Evolutionary conservation across 495 filamentous ascomycete genomes (phyloP).

Genomic region (Aspergillus homomorphus): DNA sequence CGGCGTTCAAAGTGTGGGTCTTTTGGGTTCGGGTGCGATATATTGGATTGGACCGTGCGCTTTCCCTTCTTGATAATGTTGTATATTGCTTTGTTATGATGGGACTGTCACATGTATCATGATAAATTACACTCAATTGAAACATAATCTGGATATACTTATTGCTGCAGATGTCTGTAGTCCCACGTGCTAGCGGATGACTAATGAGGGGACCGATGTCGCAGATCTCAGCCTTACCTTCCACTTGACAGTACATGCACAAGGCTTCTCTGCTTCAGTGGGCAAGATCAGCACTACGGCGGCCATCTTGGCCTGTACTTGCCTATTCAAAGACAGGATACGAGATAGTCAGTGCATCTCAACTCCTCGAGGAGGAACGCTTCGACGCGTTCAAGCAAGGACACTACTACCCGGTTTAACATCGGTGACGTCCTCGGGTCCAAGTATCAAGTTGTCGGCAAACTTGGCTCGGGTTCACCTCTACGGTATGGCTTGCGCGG

Average conservation of each 20-base stretch:
- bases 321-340: constrained; percentile 23
- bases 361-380: constrained; percentile 45
- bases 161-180: too few relatives aligned
- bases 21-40: too few relatives aligned
- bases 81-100: too few relatives aligned
- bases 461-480: constrained; percentile 55
- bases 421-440: constrained; percentile 49
- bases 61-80: too few relatives aligned
- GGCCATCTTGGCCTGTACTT: constrained; percentile 18
- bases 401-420: constrained; percentile 49
- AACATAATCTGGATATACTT: too few relatives aligned
- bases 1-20: background rate
- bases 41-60: too few relatives aligned
- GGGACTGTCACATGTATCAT: too few relatives aligned
- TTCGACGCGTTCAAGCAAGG: constrained; percentile 40
- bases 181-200: too few relatives aligned
- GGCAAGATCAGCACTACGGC: constrained; percentile 8
- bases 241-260: too few relatives aligned
- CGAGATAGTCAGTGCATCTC: constrained; percentile 18
- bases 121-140: too few relatives aligned
- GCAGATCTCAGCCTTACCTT: too few relatives aligned
- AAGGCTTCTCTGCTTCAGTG: constrained; percentile 6
- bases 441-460: constrained; percentile 53
- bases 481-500: constrained; percentile 54
- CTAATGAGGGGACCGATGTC: too few relatives aligned